Conservation (phyloP, 495 filamentous ascomycete species). For the Penicillium egyptiacum region DNA sequence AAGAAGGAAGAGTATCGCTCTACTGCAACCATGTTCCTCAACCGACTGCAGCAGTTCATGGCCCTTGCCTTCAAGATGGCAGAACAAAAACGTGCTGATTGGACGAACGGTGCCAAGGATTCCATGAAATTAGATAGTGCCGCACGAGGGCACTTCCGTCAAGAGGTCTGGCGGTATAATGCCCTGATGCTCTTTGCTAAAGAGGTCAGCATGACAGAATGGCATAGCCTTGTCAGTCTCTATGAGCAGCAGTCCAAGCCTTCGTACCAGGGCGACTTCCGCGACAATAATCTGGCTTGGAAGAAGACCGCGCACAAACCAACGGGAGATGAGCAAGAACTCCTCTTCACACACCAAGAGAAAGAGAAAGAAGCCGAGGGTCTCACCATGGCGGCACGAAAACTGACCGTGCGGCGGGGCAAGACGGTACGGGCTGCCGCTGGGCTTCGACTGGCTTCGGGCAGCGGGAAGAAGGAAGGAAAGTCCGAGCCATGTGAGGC, state of each 20-base stretch:
- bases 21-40: slow-evolving; percentile 70
- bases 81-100: slow-evolving; percentile 61
- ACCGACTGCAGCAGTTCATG: slow-evolving; percentile 77
- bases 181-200: slow-evolving; percentile 81
- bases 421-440: slow-evolving; percentile 76
- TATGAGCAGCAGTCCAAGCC: slow-evolving; percentile 75
- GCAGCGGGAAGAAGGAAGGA: slow-evolving; percentile 64
- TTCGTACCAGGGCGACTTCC: slow-evolving; percentile 80
- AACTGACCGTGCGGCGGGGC: slow-evolving; percentile 88
- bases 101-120: slow-evolving; percentile 44
- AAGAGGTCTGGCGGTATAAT: slow-evolving; percentile 76
- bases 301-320: slow-evolving; percentile 75
- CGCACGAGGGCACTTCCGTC: slow-evolving; percentile 53
- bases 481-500: slow-evolving; percentile 74
- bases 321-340: slow-evolving; percentile 80
- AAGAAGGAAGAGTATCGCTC: slow-evolving; percentile 83
- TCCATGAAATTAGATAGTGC: slow-evolving; percentile 50
- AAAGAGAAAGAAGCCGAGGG: slow-evolving; percentile 72
- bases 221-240: slow-evolving; percentile 72
- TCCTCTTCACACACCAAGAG: slow-evolving; percentile 83
- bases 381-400: slow-evolving; percentile 75
- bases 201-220: slow-evolving; percentile 77
- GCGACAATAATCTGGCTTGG: slow-evolving; percentile 77
- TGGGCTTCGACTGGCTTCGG: slow-evolving; percentile 47
- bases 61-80: slow-evolving; percentile 74